A percentile compares a stretch with the other conserved stretches of the same genome.
These are phyloP conservation scores for Tetrastigma voinierianum DNA, from an alignment of 164 flowering plant genomes.

Conservation along the genomic window DNA sequence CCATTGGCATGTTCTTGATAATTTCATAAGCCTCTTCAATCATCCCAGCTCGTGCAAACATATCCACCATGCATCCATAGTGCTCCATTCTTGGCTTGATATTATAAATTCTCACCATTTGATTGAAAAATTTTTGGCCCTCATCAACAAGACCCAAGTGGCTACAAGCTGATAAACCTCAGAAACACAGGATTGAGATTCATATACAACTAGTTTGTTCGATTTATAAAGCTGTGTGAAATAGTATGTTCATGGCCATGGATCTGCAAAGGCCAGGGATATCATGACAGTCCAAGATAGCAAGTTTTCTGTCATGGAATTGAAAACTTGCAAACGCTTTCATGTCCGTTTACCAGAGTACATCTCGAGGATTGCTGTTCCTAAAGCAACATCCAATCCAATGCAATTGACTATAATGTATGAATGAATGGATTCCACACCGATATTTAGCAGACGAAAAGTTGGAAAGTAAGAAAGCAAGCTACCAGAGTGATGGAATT, in stretches of 20 bases:
- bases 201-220: conserved; percentile 26
- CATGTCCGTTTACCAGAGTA: conserved; percentile 47
- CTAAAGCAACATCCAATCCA: conserved; percentile 35
- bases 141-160: conserved; percentile 47
- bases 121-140: conserved; percentile 38
- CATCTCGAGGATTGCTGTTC: conserved; percentile 56
- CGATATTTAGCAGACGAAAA: conserved; percentile 29
- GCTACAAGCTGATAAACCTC: conserved; percentile 53
- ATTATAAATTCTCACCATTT: conserved; percentile 36
- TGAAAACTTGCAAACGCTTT: conserved; percentile 41
- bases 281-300: conserved; percentile 62
- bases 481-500: conserved; percentile 50
- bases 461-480: conserved; percentile 54
- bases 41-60: conserved; percentile 60
- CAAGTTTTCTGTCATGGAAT: conserved; percentile 38
- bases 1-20: conserved; percentile 46
- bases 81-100: conserved; percentile 57
- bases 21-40: conserved; percentile 47
- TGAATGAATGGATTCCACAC: conserved; percentile 33
- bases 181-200: no score
- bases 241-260: conserved; percentile 45
- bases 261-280: conserved; percentile 46
- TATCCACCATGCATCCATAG: conserved; percentile 65
- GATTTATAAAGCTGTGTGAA: conserved; percentile 52
- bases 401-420: conserved; percentile 31